Base-by-base conservation (phyloP, 1,284 basidiomycete genomes). In the Exobasidium rhododendri region DNA sequence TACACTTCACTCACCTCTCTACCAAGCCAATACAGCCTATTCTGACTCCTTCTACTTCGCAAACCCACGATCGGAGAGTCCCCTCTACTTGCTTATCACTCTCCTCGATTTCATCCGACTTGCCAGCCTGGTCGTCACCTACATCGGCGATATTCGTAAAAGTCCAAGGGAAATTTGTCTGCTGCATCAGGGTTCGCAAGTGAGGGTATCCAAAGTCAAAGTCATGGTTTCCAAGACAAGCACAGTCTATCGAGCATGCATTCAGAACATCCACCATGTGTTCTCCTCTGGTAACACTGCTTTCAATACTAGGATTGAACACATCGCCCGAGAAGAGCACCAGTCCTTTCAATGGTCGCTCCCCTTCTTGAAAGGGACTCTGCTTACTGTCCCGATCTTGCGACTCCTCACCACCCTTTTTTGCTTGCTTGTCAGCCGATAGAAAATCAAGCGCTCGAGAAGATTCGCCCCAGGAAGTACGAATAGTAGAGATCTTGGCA, bases 241-340 rank as follows among this genome's bases (percentile, higher is more conserved):
- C 70, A 49, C 62, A 66, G 49, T 71, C 69, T 24, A 74, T 55
- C 45, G 68, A 66, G 62, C 70, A 67, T 20, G 58, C 58, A 53
- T 78, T 60, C 61, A 68, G 64, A 10, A 64, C 54, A 64, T 84
- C 72, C 69, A 91, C 90, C 90, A 94, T 90, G 84, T 94, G 91
- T 63, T 88, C 91, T 46, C 92, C 92, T 78, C 92, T 83, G 2
- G 92, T 94, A 24, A 96, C 87, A 6, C 88, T 87, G 70, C 88
- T 90, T 81, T 94, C 91, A 0, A 92, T 85, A 2, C 89, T 90
- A 0, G 91, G 92, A 20, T 88, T 87, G 58, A 64, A 74, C 52
- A 73, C 68, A 78, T 94, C 92, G 4, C 92, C 92, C 29, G 90
- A 92, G 81, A 94, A 96, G 2, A 96, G 81, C 0, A 89, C 84